Evolutionary conservation across 768 basidiomycete genomes (phyloP), one percentile per base, ranked within the genome.

Genomic region (Naganishia onofrii): DNA sequence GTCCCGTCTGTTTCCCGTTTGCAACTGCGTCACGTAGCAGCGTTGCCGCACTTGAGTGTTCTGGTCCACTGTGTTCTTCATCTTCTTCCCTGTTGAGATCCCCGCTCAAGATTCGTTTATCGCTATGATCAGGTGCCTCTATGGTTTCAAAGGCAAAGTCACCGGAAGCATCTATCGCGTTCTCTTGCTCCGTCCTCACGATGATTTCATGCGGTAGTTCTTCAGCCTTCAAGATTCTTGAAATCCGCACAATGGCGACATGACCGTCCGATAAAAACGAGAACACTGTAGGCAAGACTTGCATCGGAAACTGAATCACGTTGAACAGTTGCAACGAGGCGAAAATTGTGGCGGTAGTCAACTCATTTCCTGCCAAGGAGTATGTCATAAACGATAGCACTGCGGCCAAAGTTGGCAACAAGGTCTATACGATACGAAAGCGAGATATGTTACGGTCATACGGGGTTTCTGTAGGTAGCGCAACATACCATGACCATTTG

Each of bases 311-410:
- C 26, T 74, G 73, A 55, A 81, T 73, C 28, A 81, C 74, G 69
- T 87, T 87, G 81, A 88, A 87, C 32, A 86, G 79, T 70, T 88
- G 87, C n/a, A 88, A 77, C 9, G 85, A 84, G 2, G 83, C 81
- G 76, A 88, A 88, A 58, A 88, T 85, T 67, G 83, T 80, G 0
- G 87, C 85, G 2, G 87, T 78, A 70, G 85, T 83, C 34, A 88
- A 82, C 8, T 80, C 75, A 69, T 88, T 86, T 13, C 86, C 86
- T 38, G 81, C 85, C 21, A 89, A 77, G 0, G 84, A 83, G 73
- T 89, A 90, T 0, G 88, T 88, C 72, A 90, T 86, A 86, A 89
- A 76, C 0, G 78, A 74, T 38, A 80, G 73, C 51, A 87, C 81
- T 3, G 85, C 82, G 8, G 85, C 84, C 21, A 86, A 72, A 13